These are phyloP conservation scores for Alternaria brassicicola DNA, from an alignment of 2,329 filamentous ascomycete genomes.

Conservation along the genomic window DNA sequence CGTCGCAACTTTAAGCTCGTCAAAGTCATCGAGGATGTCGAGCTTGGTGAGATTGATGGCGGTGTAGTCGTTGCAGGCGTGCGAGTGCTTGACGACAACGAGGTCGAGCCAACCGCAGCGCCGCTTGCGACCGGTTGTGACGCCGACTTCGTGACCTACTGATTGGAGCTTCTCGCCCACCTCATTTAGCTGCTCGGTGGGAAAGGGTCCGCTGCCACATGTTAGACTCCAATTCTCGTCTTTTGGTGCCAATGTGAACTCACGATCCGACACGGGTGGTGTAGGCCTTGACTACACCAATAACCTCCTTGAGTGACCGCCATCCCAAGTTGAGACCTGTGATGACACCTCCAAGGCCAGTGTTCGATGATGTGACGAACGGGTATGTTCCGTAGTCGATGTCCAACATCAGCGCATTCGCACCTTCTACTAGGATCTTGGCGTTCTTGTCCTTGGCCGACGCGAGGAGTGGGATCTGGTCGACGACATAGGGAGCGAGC, in stretches of 20 bases:
- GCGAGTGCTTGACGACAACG: constrained; percentile 70
- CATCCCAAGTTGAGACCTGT: constrained; percentile 68
- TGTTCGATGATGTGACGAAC: constrained; percentile 65
- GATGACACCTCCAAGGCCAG: constrained; percentile 66
- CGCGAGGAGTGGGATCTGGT: constrained; percentile 69
- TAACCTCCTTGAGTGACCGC: constrained; percentile 64
- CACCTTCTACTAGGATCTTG: constrained; percentile 72
- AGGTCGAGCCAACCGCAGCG: constrained; percentile 71
- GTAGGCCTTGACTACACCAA: constrained; percentile 72
- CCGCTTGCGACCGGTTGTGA: constrained; percentile 64
- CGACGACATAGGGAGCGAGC: constrained; percentile 67
- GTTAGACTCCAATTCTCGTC: constrained; percentile 13
- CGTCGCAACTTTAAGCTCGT: constrained; percentile 74
- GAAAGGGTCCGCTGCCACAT: constrained; percentile 65
- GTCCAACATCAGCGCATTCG: constrained; percentile 72
- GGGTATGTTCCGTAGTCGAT: constrained; percentile 64
- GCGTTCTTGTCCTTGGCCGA: constrained; percentile 64
- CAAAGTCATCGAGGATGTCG: constrained; percentile 75
- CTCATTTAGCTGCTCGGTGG: constrained; percentile 67
- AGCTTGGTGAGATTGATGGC: constrained; percentile 69
- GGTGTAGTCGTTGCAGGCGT: constrained; percentile 70
- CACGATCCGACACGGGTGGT: constrained; percentile 63
- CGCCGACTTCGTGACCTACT: constrained; percentile 62
- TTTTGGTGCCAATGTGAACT: constrained; percentile 7
- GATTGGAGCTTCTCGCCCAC: constrained; percentile 63